These are phyloP conservation scores for Clitocybe nebularis DNA, from an alignment of 1,284 basidiomycete species.

Conservation along the genomic window DNA sequence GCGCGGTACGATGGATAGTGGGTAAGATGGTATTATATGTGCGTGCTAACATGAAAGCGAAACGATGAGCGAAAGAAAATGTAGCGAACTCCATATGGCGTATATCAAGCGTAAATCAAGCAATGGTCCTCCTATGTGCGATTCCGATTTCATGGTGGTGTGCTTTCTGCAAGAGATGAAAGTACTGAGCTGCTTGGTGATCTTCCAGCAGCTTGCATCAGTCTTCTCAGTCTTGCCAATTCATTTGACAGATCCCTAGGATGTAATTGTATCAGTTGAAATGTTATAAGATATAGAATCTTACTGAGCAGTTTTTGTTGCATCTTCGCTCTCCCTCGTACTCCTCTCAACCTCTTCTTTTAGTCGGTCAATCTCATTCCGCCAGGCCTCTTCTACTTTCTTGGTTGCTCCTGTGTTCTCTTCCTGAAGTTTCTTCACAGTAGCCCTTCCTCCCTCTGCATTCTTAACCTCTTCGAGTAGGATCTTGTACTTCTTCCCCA, in stretches of 20 bases:
- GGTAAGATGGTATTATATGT: constrained; percentile 15
- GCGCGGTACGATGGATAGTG: constrained; percentile 4
- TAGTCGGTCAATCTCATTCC: constrained; percentile 42
- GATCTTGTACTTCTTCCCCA: constrained; percentile 61
- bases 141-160: constrained; percentile 5
- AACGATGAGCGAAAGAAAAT: constrained; percentile 9
- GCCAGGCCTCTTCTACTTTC: constrained; percentile 51
- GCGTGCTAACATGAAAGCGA: constrained; percentile 16
- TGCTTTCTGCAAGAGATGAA: constrained; percentile 7
- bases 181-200: constrained; percentile 8
- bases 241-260: constrained; percentile 54
- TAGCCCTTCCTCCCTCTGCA: constrained; percentile 41
- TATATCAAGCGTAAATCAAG: constrained; percentile 1
- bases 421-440: constrained; percentile 42
- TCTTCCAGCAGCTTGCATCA: constrained; percentile 52
- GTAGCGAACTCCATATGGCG: constrained; percentile 4
- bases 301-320: constrained; percentile 58
- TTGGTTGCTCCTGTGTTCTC: constrained; percentile 40
- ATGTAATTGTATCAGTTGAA: constrained; percentile 5
- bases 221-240: constrained; percentile 59
- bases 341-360: constrained; percentile 50
- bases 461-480: constrained; percentile 58
- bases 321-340: constrained; percentile 49
- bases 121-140: neutral
- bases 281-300: constrained; percentile 22